Base-by-base conservation (phyloP, 2,329 filamentous ascomycete genomes). In the Microsporum canis region DNA sequence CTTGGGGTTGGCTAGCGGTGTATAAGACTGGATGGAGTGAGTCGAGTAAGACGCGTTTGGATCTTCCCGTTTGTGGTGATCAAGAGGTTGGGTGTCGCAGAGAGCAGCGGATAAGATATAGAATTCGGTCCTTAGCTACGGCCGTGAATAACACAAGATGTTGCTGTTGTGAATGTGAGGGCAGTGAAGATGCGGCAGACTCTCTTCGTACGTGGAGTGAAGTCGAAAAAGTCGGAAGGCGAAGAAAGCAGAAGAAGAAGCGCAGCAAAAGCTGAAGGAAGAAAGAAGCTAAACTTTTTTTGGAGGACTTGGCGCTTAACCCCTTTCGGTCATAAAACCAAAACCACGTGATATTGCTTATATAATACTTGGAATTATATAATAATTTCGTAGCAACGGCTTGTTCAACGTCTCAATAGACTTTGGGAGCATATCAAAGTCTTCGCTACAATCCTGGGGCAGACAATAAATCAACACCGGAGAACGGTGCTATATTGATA, bases 161-260 rank as follows among this genome's bases (percentile, higher is more conserved):
- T 38, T 41, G 29, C n/a, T 31, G 27, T 47, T 5, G 57, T 53
- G 39, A 49, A 36, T 36, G 12, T 43, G 14, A 59, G 61, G 59
- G 51, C 43, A 57, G 59, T 58, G 56, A 60, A 65, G 57, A 60
- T 61, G 62, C 34, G 62, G 53, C 61, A 61, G 29, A 53, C 58
- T 27, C 36, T 49, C 45, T 29, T 51, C 23, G 27, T 17, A 6
- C 4, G 58, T 17, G 12, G 29, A 51, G 51, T 38, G 60, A 41
- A 57, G n/a, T 62, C 39, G 58, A 53, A 14, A 29, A 34, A 29
- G 39, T 43, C 17, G 39, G 14, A n/a, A n/a, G 39, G n/a, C 17
- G 14, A n/a, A 43, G 17, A 6, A 5, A 43, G 39, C 39, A 8
- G 43, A 27, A 27, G 43, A 27, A 23, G 43, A 27, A 29, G 45